Evolutionary conservation across 2,329 filamentous ascomycete genomes (phyloP).

Genomic region (Arthrobotrys conoides): DNA sequence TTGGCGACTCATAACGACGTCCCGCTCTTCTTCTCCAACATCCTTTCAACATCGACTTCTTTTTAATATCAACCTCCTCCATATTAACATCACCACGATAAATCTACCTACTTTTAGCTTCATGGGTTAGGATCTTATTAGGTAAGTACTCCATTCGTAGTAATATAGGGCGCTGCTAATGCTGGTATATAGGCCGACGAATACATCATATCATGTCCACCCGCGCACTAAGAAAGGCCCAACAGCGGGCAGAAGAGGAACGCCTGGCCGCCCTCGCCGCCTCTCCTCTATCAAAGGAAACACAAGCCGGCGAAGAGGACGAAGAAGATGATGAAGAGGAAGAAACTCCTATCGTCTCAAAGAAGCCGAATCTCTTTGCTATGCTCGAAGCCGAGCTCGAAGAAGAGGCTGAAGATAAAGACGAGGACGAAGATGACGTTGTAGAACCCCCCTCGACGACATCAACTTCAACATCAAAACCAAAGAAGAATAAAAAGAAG

Average conservation of each 20-base stretch:
- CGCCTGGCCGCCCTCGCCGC: slow-evolving; percentile 69
- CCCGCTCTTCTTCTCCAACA: neutral
- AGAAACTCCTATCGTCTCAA: slow-evolving; percentile 64
- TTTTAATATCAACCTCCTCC: neutral
- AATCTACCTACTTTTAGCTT: neutral
- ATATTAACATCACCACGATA: neutral
- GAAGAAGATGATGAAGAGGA: slow-evolving; percentile 65
- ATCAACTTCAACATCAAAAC: slow-evolving; percentile 70
- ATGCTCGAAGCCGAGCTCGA: slow-evolving; percentile 70
- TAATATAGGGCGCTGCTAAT: neutral
- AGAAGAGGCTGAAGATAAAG: slow-evolving; percentile 66
- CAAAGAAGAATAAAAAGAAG: slow-evolving; percentile 74
- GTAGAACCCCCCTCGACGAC: slow-evolving; percentile 68
- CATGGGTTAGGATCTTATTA: neutral
- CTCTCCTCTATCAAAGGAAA: slow-evolving; percentile 2
- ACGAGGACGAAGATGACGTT: slow-evolving; percentile 66
- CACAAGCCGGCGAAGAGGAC: slow-evolving; percentile 15
- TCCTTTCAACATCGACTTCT: neutral
- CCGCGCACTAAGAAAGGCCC: slow-evolving; percentile 76
- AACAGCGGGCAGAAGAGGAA: slow-evolving; percentile 74
- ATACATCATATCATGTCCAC: slow-evolving; percentile 75
- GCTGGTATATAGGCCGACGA: slow-evolving; percentile 8
- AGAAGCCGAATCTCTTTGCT: slow-evolving; percentile 72
- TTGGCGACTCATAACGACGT: slow-evolving; percentile 26
- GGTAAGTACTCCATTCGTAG: slow-evolving; percentile 6